Base-by-base conservation (phyloP, 2,329 filamentous ascomycete genomes). In the Aspergillus flavus region DNA sequence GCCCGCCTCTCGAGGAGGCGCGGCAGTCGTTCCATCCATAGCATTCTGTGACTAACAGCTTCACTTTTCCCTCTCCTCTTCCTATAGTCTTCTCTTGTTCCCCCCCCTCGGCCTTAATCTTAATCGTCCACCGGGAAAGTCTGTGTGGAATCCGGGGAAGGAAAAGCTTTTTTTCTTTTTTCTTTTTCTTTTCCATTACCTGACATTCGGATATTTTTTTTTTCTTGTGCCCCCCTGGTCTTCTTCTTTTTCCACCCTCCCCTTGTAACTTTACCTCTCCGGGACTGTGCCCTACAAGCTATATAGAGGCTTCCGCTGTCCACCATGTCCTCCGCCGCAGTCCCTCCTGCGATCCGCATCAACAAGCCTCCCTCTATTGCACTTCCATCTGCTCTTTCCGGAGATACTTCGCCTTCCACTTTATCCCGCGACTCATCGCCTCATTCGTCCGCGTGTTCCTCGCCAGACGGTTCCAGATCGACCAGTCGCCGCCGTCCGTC, bases 401-500 rank as follows among this genome's bases (percentile, higher is more conserved):
- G 68, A 62, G 69, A 72, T 57, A 58, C 63, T 2, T 66, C 66
- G 21, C 70, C 61, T 12, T 53, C 66, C 14, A 48, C 61, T 30
- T 57, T 67, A 59, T 75, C 75, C n/a, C 73, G 73, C 61, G 72
- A 70, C 57, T 71, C 71, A 1, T 79, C 77, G 7, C 73, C 75
- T 36, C 66, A 70, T 23, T 70, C 66, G 19, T 75, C 74, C 7
- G 69, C 71, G 30, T 75, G 73, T 60, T 75, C 71, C 52, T 76
- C 78, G 12, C 71, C 74, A 6, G 72, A 75, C 69, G 71, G 73
- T n/a, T 79, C 78, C 23, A 71, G 74, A 34, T 77, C 77, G 11
- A 80, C 73, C 72, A 79, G 76, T 64, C 69, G 73, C 54, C 77
- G 78, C 39, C 76, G 78, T 61, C 70, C 75, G 57, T 80, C 78